Percentiles rank a stretch among this genome's conserved stretches.
Evolutionary conservation across 2,329 filamentous ascomycete genomes (phyloP).

Genomic region (Dothidotthia symphoricarpi): DNA sequence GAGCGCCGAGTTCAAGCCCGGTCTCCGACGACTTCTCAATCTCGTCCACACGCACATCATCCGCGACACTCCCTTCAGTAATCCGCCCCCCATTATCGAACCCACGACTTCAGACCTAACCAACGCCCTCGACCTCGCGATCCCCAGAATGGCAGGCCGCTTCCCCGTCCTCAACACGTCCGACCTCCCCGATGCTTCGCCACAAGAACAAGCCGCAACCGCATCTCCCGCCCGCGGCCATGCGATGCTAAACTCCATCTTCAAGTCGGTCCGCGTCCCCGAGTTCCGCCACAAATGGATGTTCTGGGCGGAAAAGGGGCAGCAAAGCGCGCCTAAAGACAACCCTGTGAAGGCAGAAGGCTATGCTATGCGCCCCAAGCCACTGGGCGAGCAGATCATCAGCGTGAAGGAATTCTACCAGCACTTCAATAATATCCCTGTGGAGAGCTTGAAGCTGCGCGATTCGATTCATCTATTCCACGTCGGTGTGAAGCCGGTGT

Average conservation of each 20-base stretch:
- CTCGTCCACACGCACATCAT: too few relatives aligned
- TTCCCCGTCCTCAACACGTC: conserved; percentile 39
- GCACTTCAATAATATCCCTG: conserved; percentile 68
- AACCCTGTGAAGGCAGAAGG: conserved; percentile 25
- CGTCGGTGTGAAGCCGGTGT: conserved; percentile 75
- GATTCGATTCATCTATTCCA: conserved; percentile 73
- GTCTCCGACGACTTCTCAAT: too few relatives aligned
- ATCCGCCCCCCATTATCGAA: too few relatives aligned
- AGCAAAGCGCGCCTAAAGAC: conserved; percentile 27
- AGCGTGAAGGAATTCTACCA: conserved; percentile 52
- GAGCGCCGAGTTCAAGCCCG: conserved; percentile 13
- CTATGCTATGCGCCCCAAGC: conserved; percentile 49
- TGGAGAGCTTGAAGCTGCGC: conserved; percentile 68
- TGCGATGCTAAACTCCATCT: conserved; percentile 61
- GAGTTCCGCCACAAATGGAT: conserved; percentile 54
- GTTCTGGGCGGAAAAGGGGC: conserved; percentile 52
- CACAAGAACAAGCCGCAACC: conserved; percentile 60
- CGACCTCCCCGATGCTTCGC: conserved; percentile 59
- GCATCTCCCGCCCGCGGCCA: conserved; percentile 72
- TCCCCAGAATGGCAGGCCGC: conserved; percentile 31
- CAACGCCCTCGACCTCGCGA: conserved; percentile 11
- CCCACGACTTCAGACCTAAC: too few relatives aligned
- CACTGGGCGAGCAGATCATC: conserved; percentile 45
- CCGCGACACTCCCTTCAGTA: conserved; percentile 12
- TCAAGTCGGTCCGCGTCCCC: conserved; percentile 48